phyloP scores from a whole-genome alignment of 2,329 filamentous ascomycete genomes.

The Fonsecaea erecta region DNA sequence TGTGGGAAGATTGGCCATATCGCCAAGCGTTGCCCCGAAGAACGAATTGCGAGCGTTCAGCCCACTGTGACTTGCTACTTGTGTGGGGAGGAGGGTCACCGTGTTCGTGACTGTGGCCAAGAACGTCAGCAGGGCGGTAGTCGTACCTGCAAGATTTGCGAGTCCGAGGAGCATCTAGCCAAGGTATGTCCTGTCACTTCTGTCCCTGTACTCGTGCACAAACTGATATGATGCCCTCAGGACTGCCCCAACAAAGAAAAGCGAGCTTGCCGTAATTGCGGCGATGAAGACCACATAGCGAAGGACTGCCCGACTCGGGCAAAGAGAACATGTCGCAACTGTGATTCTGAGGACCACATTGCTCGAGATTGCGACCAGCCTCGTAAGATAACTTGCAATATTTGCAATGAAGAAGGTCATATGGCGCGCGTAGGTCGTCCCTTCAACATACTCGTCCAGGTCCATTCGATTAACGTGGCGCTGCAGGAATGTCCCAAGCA shows the following conservation, averaged over 20 bases:
- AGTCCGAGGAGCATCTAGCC: slow-evolving; percentile 36
- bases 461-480: neutral
- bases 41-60: slow-evolving; percentile 47
- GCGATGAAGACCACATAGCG: slow-evolving; percentile 53
- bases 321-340: slow-evolving; percentile 57
- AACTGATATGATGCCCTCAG: slow-evolving; percentile 13
- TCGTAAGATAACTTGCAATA: slow-evolving; percentile 47
- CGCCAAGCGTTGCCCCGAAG: slow-evolving; percentile 53
- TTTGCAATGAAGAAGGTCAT: slow-evolving; percentile 44
- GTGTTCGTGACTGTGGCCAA: slow-evolving; percentile 55
- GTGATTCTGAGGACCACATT: slow-evolving; percentile 53
- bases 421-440: slow-evolving; percentile 16
- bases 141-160: slow-evolving; percentile 37
- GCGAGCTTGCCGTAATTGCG: slow-evolving; percentile 59
- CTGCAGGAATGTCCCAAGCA: slow-evolving; percentile 26
- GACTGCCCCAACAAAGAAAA: slow-evolving; percentile 40
- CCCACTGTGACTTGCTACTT: slow-evolving; percentile 57
- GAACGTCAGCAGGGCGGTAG: slow-evolving; percentile 30
- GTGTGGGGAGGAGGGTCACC: slow-evolving; percentile 52
- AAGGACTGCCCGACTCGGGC: slow-evolving; percentile 40
- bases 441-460: neutral
- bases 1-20: slow-evolving; percentile 58
- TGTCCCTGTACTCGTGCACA: neutral
- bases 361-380: slow-evolving; percentile 52
- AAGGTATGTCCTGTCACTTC: slow-evolving; percentile 19